Evolutionary conservation across 1,284 basidiomycete genomes (phyloP).

Genomic region (Puccinia polysora): DNA sequence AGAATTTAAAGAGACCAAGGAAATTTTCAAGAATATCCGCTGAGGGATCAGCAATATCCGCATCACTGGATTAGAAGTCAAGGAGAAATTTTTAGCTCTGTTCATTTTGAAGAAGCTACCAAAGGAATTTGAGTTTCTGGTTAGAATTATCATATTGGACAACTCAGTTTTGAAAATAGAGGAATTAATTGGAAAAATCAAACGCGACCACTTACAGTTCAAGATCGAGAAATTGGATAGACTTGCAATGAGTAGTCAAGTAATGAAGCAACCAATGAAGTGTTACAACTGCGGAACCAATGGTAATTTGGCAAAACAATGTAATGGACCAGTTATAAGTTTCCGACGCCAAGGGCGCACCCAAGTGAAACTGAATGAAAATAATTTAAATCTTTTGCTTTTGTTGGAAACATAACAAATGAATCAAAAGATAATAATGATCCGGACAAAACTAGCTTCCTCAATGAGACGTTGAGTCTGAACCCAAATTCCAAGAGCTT

Average conservation of each 20-base stretch:
- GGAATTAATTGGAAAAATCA: background rate
- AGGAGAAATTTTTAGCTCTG: background rate
- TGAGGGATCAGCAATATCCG: background rate
- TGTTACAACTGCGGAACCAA: background rate
- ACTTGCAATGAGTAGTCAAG: background rate
- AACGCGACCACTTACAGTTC: background rate
- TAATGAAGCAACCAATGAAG: background rate
- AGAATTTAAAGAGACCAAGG: background rate
- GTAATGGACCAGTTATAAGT: background rate
- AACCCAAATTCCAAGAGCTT: background rate
- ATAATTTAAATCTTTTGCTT: background rate
- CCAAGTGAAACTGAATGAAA: background rate
- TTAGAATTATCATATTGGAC: background rate
- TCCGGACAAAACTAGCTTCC: background rate
- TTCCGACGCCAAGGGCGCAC: background rate
- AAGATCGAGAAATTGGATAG: background rate
- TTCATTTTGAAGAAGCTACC: background rate
- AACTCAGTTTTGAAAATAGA: background rate
- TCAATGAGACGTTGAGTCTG: background rate
- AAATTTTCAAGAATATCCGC: background rate
- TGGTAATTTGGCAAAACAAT: background rate
- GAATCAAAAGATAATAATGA: background rate
- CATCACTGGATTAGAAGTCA: background rate
- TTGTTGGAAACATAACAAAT: background rate
- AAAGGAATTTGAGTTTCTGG: background rate